phyloP scores from a whole-genome alignment of 768 basidiomycete genomes.

The Cystobasidium tubakii region DNA sequence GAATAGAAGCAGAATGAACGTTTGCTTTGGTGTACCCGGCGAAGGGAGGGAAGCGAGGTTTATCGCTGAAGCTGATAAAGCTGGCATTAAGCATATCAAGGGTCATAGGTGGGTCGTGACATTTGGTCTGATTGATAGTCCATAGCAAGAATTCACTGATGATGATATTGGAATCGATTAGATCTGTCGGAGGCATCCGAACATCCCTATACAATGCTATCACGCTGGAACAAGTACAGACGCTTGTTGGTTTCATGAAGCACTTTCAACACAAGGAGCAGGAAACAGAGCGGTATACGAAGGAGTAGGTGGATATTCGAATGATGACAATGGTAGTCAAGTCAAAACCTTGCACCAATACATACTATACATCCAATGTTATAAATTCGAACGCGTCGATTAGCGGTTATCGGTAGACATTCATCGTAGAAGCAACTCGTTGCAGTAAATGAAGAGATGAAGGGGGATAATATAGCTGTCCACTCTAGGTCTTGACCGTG shows the following conservation, averaged over 20 bases:
- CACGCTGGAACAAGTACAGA: conserved; percentile 65
- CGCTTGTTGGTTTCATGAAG: conserved; percentile 51
- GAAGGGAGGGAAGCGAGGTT: conserved; percentile 70
- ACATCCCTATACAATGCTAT: conserved; percentile 85
- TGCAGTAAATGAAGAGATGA: too few species aligned
- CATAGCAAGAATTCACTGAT: background rate
- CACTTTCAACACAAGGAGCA: conserved; percentile 46
- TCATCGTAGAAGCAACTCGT: too few species aligned
- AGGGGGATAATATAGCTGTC: too few species aligned
- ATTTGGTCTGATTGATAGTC: conserved; percentile 34
- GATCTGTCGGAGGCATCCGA: conserved; percentile 58
- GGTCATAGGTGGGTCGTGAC: conserved; percentile 76
- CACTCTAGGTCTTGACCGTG: too few species aligned
- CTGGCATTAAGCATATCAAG: conserved; percentile 77
- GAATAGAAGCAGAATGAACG: conserved; percentile 90
- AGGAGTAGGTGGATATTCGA: background rate
- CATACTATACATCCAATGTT: too few species aligned
- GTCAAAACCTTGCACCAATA: too few species aligned
- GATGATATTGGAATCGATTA: background rate
- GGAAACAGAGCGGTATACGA: conserved; percentile 26
- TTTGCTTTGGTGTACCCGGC: conserved; percentile 67
- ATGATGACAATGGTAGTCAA: background rate
- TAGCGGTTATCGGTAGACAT: too few species aligned
- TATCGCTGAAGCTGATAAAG: conserved; percentile 69
- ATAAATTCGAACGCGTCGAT: too few species aligned